Conservation (phyloP, 1,284 basidiomycete species). For the Cutaneotrichosporon daszewskae region DNA sequence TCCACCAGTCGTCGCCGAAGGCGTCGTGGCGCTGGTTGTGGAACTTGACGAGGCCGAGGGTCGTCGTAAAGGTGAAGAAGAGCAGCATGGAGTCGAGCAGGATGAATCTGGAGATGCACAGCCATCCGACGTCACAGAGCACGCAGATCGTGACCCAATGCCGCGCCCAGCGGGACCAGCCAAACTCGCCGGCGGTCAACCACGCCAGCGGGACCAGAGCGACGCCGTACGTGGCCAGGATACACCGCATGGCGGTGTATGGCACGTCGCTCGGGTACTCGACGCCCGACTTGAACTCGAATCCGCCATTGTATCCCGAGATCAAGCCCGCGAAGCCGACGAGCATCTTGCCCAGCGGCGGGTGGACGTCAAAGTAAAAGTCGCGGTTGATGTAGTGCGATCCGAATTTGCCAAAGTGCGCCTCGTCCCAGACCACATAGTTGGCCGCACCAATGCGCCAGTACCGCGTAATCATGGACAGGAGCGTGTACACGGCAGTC, state of each 20-base stretch:
- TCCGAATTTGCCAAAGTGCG: conserved; percentile 97
- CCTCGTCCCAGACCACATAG: conserved; percentile 96
- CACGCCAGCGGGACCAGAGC: conserved; percentile 92
- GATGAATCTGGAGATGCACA: conserved; percentile 94
- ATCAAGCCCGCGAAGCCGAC: conserved; percentile 88
- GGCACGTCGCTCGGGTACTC: conserved; percentile 79
- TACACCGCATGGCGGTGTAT: conserved; percentile 89
- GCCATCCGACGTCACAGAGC: conserved; percentile 86
- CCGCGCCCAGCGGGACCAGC: conserved; percentile 81
- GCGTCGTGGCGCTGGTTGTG: conserved; percentile 90
- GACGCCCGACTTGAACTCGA: conserved; percentile 91
- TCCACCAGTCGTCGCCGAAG: conserved; percentile 94
- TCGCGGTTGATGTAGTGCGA: conserved; percentile 72
- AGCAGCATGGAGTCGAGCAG: conserved; percentile 95
- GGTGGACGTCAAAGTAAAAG: conserved; percentile 67
- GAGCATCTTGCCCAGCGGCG: conserved; percentile 96
- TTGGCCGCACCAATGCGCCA: conserved; percentile 86
- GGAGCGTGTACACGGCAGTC: conserved; percentile 80
- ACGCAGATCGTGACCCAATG: conserved; percentile 94
- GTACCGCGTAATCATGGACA: conserved; percentile 90
- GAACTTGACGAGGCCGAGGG: conserved; percentile 92
- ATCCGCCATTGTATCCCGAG: conserved; percentile 83
- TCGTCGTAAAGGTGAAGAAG: conserved; percentile 95
- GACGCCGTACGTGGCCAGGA: conserved; percentile 90
- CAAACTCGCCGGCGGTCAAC: conserved; percentile 93